A percentile compares a stretch with the other conserved stretches of the same genome.
Evolutionary conservation across 192 early-diverging fungal species (phyloP).

Genomic region (Rhizoclosmatium globosum): DNA sequence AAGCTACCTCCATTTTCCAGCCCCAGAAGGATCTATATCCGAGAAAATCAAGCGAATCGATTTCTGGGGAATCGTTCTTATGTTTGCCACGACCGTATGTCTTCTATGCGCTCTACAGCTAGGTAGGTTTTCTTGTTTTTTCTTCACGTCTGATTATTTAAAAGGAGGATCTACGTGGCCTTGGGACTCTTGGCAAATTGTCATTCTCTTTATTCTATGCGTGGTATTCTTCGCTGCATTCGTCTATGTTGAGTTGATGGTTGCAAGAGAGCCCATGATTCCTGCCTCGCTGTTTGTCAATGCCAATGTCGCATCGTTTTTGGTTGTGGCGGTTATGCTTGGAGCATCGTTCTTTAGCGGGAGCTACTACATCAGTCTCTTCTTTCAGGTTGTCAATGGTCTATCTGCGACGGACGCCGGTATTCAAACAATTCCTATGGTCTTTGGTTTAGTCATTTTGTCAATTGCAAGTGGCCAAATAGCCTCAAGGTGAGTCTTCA

Average conservation of each 20-base stretch:
- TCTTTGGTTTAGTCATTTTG: constrained; percentile 73
- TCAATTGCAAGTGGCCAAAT: constrained; percentile 72
- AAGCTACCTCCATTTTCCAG: constrained; percentile 68
- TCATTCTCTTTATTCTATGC: constrained; percentile 73
- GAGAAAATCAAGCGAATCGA: constrained; percentile 79
- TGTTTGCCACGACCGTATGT: constrained; percentile 19
- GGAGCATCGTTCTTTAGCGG: constrained; percentile 13
- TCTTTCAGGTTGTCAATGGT: constrained; percentile 83
- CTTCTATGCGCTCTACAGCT: constrained; percentile 61
- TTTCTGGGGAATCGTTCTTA: constrained; percentile 60
- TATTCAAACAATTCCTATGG: constrained; percentile 77
- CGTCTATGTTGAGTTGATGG: constrained; percentile 63
- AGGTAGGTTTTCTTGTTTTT: not conserved
- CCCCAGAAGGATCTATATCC: constrained; percentile 51
- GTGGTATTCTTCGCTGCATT: constrained; percentile 66
- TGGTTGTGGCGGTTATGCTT: constrained; percentile 3
- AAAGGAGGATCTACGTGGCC: constrained; percentile 69
- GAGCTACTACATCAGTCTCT: constrained; percentile 47
- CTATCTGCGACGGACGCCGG: constrained; percentile 79
- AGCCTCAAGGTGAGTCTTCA: constrained; percentile 45
- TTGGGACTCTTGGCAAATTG: constrained; percentile 63
- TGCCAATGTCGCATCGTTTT: not conserved
- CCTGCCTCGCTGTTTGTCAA: constrained; percentile 46
- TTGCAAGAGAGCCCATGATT: constrained; percentile 72
- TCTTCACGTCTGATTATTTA: too few relatives aligned